Percentiles rank a stretch among this genome's conserved stretches.
phyloP scores from a whole-genome alignment of 495 filamentous ascomycete species.

The Elasticomyces elasticus region DNA sequence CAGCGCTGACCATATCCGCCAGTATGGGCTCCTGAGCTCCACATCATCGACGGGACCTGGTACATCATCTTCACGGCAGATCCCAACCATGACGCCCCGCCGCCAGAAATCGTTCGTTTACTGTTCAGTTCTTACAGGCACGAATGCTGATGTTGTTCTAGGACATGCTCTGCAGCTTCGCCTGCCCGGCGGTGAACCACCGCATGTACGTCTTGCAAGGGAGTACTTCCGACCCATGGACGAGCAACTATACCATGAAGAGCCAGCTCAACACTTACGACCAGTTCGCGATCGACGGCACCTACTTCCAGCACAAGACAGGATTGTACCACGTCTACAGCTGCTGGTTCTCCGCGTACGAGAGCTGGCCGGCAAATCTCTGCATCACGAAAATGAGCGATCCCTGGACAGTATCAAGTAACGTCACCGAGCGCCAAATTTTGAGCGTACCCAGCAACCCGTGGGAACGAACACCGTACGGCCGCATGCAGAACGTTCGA shows the following conservation, averaged over 20 bases:
- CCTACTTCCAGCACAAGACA: constrained; percentile 36
- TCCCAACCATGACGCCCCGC: constrained; percentile 36
- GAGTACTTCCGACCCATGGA: constrained; percentile 36
- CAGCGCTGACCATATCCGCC: not conserved
- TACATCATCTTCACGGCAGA: constrained; percentile 45
- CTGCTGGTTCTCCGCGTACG: constrained; percentile 40
- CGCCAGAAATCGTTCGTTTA: constrained; percentile 23
- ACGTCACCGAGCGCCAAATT: constrained; percentile 36
- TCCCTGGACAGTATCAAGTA: constrained; percentile 38
- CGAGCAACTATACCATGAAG: constrained; percentile 33
- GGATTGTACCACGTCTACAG: constrained; percentile 43
- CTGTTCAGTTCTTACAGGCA: no score
- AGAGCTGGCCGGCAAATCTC: constrained; percentile 42
- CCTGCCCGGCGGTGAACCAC: constrained; percentile 39
- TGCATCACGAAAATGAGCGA: constrained; percentile 41
- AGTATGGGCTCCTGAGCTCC: constrained; percentile 35
- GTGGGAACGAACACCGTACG: constrained; percentile 43
- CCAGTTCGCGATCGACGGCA: constrained; percentile 45
- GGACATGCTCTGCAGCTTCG: constrained; percentile 28
- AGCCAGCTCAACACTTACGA: constrained; percentile 41
- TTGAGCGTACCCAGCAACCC: constrained; percentile 36
- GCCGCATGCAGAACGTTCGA: constrained; percentile 33
- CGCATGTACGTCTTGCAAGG: constrained; percentile 43
- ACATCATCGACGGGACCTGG: constrained; percentile 37
- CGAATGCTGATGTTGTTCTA: not conserved